Conservation (phyloP, 148 eudicot genomes). For the Camellia sinensis region DNA sequence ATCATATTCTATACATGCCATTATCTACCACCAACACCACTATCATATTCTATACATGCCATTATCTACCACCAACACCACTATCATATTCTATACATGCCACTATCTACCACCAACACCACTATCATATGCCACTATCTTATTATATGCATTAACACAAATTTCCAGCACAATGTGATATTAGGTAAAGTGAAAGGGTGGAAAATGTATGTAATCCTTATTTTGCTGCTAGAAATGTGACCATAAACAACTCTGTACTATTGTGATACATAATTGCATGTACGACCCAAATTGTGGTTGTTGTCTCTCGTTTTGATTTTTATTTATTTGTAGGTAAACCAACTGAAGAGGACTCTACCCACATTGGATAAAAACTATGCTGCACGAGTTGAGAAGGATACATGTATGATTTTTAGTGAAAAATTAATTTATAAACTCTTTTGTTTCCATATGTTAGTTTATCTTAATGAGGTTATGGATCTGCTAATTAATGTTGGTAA, state of each 20-base stretch:
- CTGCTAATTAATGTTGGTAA: neutral
- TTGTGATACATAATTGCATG: neutral
- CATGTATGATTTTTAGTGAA: constrained; percentile 43
- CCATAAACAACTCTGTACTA: neutral
- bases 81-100: no score
- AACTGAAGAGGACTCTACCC: constrained; percentile 57
- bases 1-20: no score
- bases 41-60: no score
- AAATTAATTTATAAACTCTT: neutral
- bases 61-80: no score
- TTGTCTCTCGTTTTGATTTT: neutral
- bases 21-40: no score
- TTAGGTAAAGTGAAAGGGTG: no score
- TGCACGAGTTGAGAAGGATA: constrained; percentile 79
- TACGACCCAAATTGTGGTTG: neutral
- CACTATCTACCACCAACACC: no score
- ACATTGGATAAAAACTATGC: constrained; percentile 77
- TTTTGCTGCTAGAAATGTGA: neutral
- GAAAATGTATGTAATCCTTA: neutral
- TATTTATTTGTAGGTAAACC: constrained; percentile 45
- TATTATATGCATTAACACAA: no score
- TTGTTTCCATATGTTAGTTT: neutral
- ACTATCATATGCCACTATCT: no score
- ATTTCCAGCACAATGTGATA: no score
- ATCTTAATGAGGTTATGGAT: neutral